Conservation (phyloP, 768 basidiomycete genomes). For the Suillus alpinus region DNA sequence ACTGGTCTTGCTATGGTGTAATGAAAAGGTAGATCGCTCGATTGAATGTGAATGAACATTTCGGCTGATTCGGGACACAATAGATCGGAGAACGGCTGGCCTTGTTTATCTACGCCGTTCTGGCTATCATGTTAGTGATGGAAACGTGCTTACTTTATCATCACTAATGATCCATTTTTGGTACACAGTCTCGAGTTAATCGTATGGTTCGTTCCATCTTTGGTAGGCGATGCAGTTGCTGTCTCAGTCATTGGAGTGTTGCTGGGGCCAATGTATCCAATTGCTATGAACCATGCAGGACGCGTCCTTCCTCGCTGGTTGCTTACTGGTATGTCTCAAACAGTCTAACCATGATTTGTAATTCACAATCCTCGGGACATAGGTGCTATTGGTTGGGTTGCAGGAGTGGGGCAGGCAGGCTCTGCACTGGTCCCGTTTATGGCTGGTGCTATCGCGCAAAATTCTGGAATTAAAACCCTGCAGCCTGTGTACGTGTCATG, state of each 20-base stretch:
- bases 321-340: constrained; percentile 39
- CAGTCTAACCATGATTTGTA: neutral
- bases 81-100: constrained; percentile 55
- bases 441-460: constrained; percentile 64
- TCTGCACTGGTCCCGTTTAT: constrained; percentile 72
- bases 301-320: constrained; percentile 71
- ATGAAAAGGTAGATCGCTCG: constrained; percentile 39
- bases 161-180: constrained; percentile 24
- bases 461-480: constrained; percentile 47
- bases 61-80: neutral
- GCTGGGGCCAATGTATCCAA: constrained; percentile 51
- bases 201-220: constrained; percentile 54
- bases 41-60: neutral
- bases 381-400: constrained; percentile 66
- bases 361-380: constrained; percentile 10
- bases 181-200: constrained; percentile 45
- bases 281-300: constrained; percentile 67
- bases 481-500: constrained; percentile 31
- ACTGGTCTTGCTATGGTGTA: constrained; percentile 52
- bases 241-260: constrained; percentile 56
- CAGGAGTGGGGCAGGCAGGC: constrained; percentile 68
- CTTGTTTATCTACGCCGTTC: constrained; percentile 48
- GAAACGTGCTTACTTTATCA: neutral
- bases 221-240: constrained; percentile 52
- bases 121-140: constrained; percentile 44